A percentile compares a stretch with the other conserved stretches of the same genome.
Evolutionary conservation across 768 basidiomycete genomes (phyloP).

Genomic region (Cubamyces sp.): DNA sequence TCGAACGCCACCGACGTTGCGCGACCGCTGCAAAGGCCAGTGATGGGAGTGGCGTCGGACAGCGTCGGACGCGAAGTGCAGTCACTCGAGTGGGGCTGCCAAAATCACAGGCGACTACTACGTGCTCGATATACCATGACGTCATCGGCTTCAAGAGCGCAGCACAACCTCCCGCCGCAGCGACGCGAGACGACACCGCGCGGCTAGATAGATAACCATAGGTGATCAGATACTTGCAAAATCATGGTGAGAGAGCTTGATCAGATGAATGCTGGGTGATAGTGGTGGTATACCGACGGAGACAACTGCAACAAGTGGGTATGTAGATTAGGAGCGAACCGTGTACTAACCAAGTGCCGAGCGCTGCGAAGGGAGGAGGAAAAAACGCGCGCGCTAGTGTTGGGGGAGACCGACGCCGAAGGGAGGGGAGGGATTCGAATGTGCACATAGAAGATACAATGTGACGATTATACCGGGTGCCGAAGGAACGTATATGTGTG

Average conservation of each 20-base stretch:
- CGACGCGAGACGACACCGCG: no score
- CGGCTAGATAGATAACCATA: no score
- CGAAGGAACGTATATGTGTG: constrained; percentile 19
- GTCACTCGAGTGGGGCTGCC: background rate
- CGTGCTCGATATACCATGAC: background rate
- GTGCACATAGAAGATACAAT: constrained; percentile 22
- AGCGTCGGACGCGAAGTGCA: no score
- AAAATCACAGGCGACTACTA: background rate
- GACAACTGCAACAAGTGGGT: constrained; percentile 14
- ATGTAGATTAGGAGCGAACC: constrained; percentile 13
- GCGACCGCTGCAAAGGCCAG: background rate
- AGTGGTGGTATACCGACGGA: constrained; percentile 15
- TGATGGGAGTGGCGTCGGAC: background rate
- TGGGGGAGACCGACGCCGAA: background rate
- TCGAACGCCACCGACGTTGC: constrained; percentile 7
- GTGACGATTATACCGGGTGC: constrained; percentile 16
- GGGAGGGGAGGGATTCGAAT: background rate
- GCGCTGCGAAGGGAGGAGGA: background rate
- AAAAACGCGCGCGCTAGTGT: background rate
- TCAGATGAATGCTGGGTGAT: background rate
- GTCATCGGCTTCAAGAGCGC: background rate
- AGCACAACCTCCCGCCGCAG: no score
- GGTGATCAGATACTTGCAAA: no score
- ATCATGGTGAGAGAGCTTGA: no score
- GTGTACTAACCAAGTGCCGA: constrained; percentile 12